These are phyloP conservation scores for Periconia sp. DNA, from an alignment of 2,329 filamentous ascomycete genomes.

Conservation along the genomic window DNA sequence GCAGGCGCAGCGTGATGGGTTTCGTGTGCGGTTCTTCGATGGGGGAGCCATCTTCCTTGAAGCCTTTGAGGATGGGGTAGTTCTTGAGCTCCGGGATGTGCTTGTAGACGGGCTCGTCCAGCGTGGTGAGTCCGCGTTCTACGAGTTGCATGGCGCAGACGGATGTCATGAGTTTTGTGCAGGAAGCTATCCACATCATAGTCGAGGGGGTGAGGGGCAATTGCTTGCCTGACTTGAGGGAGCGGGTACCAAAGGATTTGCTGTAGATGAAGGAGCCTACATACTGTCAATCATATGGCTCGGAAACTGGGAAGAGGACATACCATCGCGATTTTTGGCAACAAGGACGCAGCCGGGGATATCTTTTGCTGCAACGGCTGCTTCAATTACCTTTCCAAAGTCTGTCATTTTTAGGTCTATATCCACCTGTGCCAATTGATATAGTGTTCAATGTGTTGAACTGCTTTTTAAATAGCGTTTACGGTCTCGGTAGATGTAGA, in stretches of 20 bases:
- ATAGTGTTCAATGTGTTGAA: no score
- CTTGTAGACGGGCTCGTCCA: constrained; percentile 41
- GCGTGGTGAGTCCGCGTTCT: constrained; percentile 36
- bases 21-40: constrained; percentile 28
- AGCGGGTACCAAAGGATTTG: constrained; percentile 39
- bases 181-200: constrained; percentile 47
- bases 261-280: constrained; percentile 46
- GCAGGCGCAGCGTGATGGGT: constrained; percentile 40
- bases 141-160: constrained; percentile 43
- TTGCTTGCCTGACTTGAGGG: constrained; percentile 10
- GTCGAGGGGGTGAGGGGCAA: constrained; percentile 29
- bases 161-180: constrained; percentile 47
- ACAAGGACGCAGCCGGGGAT: constrained; percentile 33
- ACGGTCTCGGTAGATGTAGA: no score
- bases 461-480: no score
- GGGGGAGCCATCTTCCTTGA: constrained; percentile 29
- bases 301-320: background rate
- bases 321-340: constrained; percentile 35
- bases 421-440: no score
- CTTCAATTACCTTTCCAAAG: constrained; percentile 30
- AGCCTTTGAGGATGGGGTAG: constrained; percentile 30
- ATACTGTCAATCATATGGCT: background rate
- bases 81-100: constrained; percentile 40
- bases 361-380: constrained; percentile 24
- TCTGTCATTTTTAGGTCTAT: constrained; percentile 25